These are phyloP conservation scores for Cryptococcus maquisensis DNA, from an alignment of 1,284 basidiomycete genomes.

Conservation along the genomic window DNA sequence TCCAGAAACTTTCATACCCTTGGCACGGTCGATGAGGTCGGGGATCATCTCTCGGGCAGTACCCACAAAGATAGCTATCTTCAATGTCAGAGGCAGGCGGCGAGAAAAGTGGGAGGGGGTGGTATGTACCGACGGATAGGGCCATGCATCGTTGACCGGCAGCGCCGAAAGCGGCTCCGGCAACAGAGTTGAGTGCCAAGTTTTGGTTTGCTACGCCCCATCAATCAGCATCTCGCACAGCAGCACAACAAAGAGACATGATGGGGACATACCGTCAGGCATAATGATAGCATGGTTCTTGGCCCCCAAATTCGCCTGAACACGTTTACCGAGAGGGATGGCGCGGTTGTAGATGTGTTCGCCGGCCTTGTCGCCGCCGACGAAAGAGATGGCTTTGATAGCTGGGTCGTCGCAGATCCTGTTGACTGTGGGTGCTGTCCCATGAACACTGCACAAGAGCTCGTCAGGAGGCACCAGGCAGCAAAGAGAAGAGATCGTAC, in stretches of 20 bases:
- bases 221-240: not conserved
- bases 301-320: conserved; percentile 87
- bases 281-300: conserved; percentile 95
- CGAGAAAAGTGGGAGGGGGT: not conserved
- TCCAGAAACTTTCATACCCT: conserved; percentile 75
- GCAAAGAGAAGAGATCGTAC: conserved; percentile 12
- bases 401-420: conserved; percentile 86
- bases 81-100: not conserved
- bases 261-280: conserved; percentile 68
- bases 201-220: conserved; percentile 76
- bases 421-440: conserved; percentile 83
- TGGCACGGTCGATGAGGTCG: conserved; percentile 78
- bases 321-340: conserved; percentile 68
- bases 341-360: conserved; percentile 80
- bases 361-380: conserved; percentile 92
- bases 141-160: conserved; percentile 98
- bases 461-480: conserved; percentile 27
- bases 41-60: conserved; percentile 76
- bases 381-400: conserved; percentile 94
- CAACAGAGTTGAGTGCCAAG: conserved; percentile 83
- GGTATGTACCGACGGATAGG: conserved; percentile 68
- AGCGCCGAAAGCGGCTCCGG: conserved; percentile 94
- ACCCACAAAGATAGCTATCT: conserved; percentile 67
- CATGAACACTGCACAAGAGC: conserved; percentile 68
- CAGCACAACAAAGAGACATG: not conserved